Percentiles rank a stretch among this genome's conserved stretches.
Conservation (phyloP, 2,329 filamentous ascomycete species). For the Paraphoma chrysanthemicola region DNA sequence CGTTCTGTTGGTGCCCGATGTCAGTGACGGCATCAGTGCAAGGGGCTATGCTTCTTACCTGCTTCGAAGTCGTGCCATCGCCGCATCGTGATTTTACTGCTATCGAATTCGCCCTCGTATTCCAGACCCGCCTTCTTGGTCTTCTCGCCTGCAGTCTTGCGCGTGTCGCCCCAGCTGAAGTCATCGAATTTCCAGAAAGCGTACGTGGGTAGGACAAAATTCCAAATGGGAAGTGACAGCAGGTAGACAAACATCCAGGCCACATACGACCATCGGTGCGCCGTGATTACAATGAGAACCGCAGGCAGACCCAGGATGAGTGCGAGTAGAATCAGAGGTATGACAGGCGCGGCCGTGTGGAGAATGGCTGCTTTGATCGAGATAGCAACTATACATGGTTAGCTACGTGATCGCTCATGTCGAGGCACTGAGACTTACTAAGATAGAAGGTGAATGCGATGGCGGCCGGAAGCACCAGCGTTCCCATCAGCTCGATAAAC, state of each 20-base stretch:
- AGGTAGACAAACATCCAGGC: slow-evolving; percentile 98
- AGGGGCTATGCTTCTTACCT: slow-evolving; percentile 53
- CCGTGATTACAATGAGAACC: slow-evolving; percentile 89
- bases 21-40: slow-evolving; percentile 34
- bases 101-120: slow-evolving; percentile 95
- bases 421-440: slow-evolving; percentile 64
- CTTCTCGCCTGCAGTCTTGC: slow-evolving; percentile 91
- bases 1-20: slow-evolving; percentile 46
- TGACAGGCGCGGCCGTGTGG: slow-evolving; percentile 72
- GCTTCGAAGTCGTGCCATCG: slow-evolving; percentile 93
- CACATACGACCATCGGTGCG: slow-evolving; percentile 90
- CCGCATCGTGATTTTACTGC: slow-evolving; percentile 99
- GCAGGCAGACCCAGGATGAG: slow-evolving; percentile 94
- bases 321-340: slow-evolving; percentile 86
- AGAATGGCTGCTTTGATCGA: slow-evolving; percentile 74
- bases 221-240: slow-evolving; percentile 92
- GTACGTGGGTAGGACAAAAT: slow-evolving; percentile 92
- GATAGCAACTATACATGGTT: slow-evolving; percentile 70
- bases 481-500: slow-evolving; percentile 93
- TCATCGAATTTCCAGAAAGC: slow-evolving; percentile 99
- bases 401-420: slow-evolving; percentile 20
- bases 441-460: slow-evolving; percentile 98
- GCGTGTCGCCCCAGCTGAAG: slow-evolving; percentile 98
- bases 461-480: slow-evolving; percentile 90
- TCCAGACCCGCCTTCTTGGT: slow-evolving; percentile 86